Conservation (phyloP, 2,329 filamentous ascomycete genomes). For the Xylaria sp. region DNA sequence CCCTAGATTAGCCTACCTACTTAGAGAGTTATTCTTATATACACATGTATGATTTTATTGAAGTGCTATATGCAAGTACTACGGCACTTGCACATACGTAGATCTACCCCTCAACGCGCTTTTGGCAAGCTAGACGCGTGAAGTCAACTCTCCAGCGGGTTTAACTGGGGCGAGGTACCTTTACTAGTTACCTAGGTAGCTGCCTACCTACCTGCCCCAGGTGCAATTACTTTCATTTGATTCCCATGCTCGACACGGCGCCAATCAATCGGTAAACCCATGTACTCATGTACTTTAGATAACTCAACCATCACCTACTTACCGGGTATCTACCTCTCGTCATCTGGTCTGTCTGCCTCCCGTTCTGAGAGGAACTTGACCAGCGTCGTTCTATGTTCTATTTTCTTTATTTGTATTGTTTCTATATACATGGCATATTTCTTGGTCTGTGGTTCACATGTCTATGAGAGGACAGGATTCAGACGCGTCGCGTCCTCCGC, state of each 20-base stretch:
- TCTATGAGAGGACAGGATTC: constrained; percentile 41
- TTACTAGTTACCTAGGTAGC: too few relatives aligned
- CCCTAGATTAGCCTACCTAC: too few relatives aligned
- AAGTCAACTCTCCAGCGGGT: constrained; percentile 1
- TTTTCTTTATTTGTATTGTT: constrained; percentile 12
- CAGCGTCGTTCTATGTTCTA: background rate
- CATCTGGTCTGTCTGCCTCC: background rate
- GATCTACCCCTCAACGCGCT: constrained; percentile 30
- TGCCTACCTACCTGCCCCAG: background rate
- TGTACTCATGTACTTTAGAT: background rate
- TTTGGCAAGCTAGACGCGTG: constrained; percentile 20
- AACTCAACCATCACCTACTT: too few relatives aligned
- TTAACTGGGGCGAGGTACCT: background rate
- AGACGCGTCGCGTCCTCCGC: constrained; percentile 58
- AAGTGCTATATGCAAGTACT: too few relatives aligned
- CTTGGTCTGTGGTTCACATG: constrained; percentile 37
- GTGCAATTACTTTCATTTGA: background rate
- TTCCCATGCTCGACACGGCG: too few relatives aligned
- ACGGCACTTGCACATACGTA: background rate
- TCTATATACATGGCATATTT: constrained; percentile 38
- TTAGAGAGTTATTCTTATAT: too few relatives aligned
- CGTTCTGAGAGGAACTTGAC: background rate
- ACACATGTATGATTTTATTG: too few relatives aligned
- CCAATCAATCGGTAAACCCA: background rate
- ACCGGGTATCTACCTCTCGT: background rate